Base-by-base conservation (phyloP, 108 stramenopile genomes). In the Fistulifera pelliculosa region DNA sequence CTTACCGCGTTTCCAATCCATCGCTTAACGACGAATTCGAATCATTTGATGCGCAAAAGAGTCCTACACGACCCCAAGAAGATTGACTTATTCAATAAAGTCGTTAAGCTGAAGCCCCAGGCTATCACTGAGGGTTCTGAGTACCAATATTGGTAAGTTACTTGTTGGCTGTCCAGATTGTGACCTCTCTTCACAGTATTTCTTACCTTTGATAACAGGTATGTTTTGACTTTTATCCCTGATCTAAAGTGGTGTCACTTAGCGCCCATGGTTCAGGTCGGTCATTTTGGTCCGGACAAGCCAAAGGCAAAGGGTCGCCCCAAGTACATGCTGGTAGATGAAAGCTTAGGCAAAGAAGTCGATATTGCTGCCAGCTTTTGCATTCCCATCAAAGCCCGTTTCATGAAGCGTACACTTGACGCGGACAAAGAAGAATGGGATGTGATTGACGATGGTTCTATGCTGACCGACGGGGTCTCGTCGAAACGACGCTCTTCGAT, bases 401-500 rank as follows among this genome's bases (percentile, higher is more conserved):
- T 75, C 5, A 60, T 86, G 54, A 77, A 74, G 24, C 72, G 77
- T 27, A 80, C 82, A 8, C 77, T 61, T 15, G 87, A 93, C 67
- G 91, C 91, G 14, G 87, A 93, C 51, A 77, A 82, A 40, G 91
- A 93, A 67, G 79, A 87, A 70, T 93, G 91, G 91, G 81, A 87
- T 58, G 69, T 92, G 41, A 11, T 67, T 14, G 69, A 69, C 82
- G 87, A 43, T 23, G 41, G 27, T 10, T 44, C 47, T 15, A 16
- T n/a, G 18, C 47, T 23, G 44, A 47, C 17, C 6, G 21, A 47
- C 10, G 2, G 17, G 4, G 31, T 47, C 44, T 22, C 44, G 44
- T 47, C 44, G 44, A 47, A 47, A 22, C 21, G 44, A 7, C 44
- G 44, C 31, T 35, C 6, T 8, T 35, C 31, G 31, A 35, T 35